Conservation (phyloP, 2,329 filamentous ascomycete genomes). For the Trichoderma guizhouense region DNA sequence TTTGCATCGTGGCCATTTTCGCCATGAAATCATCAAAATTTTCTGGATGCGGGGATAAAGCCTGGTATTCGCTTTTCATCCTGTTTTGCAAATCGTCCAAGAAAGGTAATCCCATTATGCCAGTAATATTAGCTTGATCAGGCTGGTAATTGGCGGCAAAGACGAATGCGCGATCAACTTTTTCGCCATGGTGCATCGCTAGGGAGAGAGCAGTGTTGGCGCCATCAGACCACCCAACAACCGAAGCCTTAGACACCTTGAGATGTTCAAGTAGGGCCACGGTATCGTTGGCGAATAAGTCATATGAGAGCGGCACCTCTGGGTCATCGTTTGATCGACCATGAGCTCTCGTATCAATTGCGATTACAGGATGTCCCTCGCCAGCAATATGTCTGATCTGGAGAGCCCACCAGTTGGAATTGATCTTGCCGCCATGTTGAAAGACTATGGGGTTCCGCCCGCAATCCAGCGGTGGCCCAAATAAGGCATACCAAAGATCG, state of each 20-base stretch:
- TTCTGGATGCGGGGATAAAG: background rate
- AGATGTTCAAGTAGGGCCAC: background rate
- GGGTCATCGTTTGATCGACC: background rate
- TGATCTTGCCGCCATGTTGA: constrained; percentile 6
- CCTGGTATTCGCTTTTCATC: background rate
- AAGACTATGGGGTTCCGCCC: background rate
- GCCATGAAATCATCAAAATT: background rate
- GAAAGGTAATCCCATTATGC: background rate
- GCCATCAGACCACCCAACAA: constrained; percentile 7
- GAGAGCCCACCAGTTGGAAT: constrained; percentile 1
- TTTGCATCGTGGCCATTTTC: background rate
- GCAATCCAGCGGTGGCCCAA: background rate
- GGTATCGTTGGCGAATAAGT: background rate
- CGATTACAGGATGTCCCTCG: background rate
- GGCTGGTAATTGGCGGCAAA: constrained; percentile 6
- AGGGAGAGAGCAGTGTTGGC: constrained; percentile 5
- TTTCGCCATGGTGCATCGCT: background rate
- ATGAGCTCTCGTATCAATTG: background rate
- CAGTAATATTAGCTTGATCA: background rate
- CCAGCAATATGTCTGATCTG: background rate
- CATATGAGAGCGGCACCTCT: background rate
- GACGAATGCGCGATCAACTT: background rate
- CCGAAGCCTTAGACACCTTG: background rate
- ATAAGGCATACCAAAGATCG: background rate
- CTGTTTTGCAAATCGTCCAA: background rate